Evolutionary conservation across 768 basidiomycete species (phyloP), one percentile per base, ranked within the genome.

Genomic region (Kwoniella shandongensis): DNA sequence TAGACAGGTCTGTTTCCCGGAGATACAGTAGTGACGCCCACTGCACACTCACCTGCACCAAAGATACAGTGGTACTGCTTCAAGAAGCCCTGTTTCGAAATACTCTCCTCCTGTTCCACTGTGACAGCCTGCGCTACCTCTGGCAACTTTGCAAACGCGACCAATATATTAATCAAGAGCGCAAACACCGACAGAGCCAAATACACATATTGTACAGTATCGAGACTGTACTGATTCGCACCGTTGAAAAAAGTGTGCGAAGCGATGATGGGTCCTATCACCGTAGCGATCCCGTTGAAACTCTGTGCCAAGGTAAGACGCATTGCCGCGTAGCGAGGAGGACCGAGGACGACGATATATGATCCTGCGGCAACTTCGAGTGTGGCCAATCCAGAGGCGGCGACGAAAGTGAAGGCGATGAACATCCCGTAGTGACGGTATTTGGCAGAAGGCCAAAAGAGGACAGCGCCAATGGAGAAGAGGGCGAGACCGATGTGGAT

Each of bases 151-250:
- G 61, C 61, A 27, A 63, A 66, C 44, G 56, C 53, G 25, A 46
- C 25, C 23, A 26, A 12, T 23, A 46, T 46, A n/a, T 46, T 46
- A 27, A 46, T 46, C 44, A 62, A 68, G 57, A 39, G 62, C 8
- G 67, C 74, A 50, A 75, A 60, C 46, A 58, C 54, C 22, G 66
- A 51, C 51, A 75, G 61, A 11, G 64, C 72, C 22, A 71, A 58
- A 60, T 74, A 73, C 49, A 71, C 69, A 44, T 69, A 67, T 51
- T 65, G 67, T 5, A 69, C 57, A 5, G 54, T 54, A 12, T 54
- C 63, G 32, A 66, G 61, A n/a, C 57, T 58, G 29, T 59, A 25
- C 10, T 36, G n/a, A 35, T 59, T 58, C 0, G 39, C 52, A 27
- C 47, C 57, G 42, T 54, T 54, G 47, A 69, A 65, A 52, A 69